Conservation (phyloP, 352 stramenopile genomes). For the Phytophthora sansomeana region DNA sequence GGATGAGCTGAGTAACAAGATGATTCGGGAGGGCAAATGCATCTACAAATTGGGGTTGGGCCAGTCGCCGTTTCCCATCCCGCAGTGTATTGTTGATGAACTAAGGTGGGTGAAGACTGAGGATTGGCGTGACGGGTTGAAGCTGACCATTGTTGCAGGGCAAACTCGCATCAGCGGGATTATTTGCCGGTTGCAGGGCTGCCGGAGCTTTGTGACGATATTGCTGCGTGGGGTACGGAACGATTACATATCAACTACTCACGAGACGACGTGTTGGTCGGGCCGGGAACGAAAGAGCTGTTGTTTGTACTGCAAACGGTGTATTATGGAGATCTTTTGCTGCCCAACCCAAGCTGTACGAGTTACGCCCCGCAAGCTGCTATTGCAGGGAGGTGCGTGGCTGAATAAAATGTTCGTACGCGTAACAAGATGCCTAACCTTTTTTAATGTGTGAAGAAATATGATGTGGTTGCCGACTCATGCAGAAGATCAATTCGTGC, state of each 20-base stretch:
- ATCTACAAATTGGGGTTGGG: conserved; percentile 90
- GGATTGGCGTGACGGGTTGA: neutral
- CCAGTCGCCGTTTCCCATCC: conserved; percentile 88
- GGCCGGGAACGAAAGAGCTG: conserved; percentile 90
- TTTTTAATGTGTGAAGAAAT: conserved; percentile 50
- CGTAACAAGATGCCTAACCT: neutral
- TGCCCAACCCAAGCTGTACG: conserved; percentile 88
- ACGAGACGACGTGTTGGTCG: conserved; percentile 83
- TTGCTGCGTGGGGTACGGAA: conserved; percentile 73
- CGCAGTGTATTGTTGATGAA: conserved; percentile 89
- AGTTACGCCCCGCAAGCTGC: conserved; percentile 88
- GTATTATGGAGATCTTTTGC: conserved; percentile 87
- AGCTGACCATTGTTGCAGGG: conserved; percentile 39
- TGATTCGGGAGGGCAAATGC: conserved; percentile 79
- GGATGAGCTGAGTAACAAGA: conserved; percentile 88
- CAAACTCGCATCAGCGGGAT: conserved; percentile 83
- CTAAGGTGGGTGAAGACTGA: conserved; percentile 55
- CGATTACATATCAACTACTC: conserved; percentile 70
- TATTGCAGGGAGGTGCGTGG: conserved; percentile 78
- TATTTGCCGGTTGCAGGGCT: conserved; percentile 86
- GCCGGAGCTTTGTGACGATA: conserved; percentile 77
- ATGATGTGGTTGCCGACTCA: conserved; percentile 90
- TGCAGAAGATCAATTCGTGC: conserved; percentile 81
- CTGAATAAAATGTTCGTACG: neutral
- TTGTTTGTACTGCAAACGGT: conserved; percentile 91